Evolutionary conservation across 192 early-diverging fungal species (phyloP).

Genomic region (Linnemannia exigua): DNA sequence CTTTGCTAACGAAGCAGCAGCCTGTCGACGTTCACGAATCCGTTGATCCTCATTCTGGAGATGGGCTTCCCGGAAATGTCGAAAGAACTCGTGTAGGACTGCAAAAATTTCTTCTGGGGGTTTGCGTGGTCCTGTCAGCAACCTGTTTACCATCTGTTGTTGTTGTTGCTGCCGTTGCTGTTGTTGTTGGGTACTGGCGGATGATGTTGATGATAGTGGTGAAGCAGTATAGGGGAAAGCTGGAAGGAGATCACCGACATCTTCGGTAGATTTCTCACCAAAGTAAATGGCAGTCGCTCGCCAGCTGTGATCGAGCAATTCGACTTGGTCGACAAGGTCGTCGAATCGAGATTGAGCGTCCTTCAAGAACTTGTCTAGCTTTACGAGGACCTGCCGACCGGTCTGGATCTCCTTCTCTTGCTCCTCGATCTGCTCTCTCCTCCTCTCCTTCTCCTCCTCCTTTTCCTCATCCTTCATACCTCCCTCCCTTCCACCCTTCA

Average conservation of each 20-base stretch:
- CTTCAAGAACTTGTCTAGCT: constrained; percentile 34
- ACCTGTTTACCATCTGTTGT: constrained; percentile 23
- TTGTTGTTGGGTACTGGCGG: background rate
- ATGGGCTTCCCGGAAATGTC: constrained; percentile 49
- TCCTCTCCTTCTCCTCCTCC: background rate
- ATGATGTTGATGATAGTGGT: background rate
- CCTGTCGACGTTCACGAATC: constrained; percentile 39
- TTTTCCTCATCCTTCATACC: background rate
- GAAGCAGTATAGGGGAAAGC: background rate
- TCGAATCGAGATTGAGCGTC: constrained; percentile 43
- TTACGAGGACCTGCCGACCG: constrained; percentile 14
- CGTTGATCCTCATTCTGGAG: constrained; percentile 44
- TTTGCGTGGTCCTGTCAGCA: constrained; percentile 37
- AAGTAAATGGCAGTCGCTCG: constrained; percentile 47
- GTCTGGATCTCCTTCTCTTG: constrained; percentile 13
- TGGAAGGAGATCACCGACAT: background rate
- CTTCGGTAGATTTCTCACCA: constrained; percentile 45
- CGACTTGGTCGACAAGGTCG: constrained; percentile 38
- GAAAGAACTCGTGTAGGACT: constrained; percentile 43
- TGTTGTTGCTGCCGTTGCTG: constrained; percentile 13
- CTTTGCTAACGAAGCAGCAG: constrained; percentile 23
- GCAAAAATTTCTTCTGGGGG: constrained; percentile 55
- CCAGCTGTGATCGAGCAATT: constrained; percentile 39
- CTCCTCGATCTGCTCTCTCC: background rate
- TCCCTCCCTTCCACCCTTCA: background rate